These are phyloP conservation scores for Sedum album DNA, from an alignment of 164 flowering plant genomes.

Conservation along the genomic window DNA sequence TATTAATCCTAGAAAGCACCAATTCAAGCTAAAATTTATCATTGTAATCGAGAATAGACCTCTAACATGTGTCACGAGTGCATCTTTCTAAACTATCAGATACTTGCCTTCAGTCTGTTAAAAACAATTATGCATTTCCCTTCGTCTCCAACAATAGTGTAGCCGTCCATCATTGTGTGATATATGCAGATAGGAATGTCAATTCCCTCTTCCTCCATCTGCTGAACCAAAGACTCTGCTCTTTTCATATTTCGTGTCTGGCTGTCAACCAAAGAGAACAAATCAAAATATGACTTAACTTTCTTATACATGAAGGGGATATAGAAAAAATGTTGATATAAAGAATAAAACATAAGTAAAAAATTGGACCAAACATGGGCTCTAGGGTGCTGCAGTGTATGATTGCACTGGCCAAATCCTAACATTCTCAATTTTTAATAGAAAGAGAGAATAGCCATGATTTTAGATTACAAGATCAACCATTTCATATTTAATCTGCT, in stretches of 20 bases:
- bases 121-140: slow-evolving; percentile 78
- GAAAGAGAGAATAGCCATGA: background rate
- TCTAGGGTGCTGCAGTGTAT: background rate
- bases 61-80: background rate
- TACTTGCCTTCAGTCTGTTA: slow-evolving; percentile 74
- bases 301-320: background rate
- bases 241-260: slow-evolving; percentile 68
- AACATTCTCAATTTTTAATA: background rate
- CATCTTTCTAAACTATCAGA: background rate
- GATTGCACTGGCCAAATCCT: background rate
- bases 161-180: slow-evolving; percentile 99
- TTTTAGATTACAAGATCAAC: background rate
- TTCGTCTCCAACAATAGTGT: slow-evolving; percentile 70
- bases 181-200: slow-evolving; percentile 86
- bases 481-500: background rate
- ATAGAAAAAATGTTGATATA: background rate
- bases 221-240: slow-evolving; percentile 85
- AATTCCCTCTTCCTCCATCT: slow-evolving; percentile 96
- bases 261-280: slow-evolving; percentile 28
- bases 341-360: background rate
- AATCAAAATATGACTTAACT: background rate
- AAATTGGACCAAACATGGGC: background rate
- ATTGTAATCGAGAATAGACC: background rate
- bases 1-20: slow-evolving; percentile 1
- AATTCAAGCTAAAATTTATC: background rate